Percentiles rank a stretch among this genome's conserved stretches.
These are phyloP conservation scores for Hygrophoropsis aurantiaca DNA, from an alignment of 768 basidiomycete genomes.

Conservation along the genomic window DNA sequence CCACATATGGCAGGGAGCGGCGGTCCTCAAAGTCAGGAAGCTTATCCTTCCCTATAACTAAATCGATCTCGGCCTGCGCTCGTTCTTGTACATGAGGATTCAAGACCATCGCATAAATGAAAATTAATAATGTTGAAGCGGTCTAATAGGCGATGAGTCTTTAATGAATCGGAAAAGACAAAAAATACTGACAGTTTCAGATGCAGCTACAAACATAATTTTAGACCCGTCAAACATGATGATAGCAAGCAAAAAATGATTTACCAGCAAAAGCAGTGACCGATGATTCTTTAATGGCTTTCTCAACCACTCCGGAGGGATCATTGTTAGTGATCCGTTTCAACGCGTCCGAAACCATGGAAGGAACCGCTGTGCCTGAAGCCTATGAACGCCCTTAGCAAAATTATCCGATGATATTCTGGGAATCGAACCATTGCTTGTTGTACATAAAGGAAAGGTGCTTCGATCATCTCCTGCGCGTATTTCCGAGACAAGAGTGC, in stretches of 20 bases:
- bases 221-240: neutral
- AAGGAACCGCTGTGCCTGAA: conserved; percentile 21
- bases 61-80: conserved; percentile 38
- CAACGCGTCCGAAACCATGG: conserved; percentile 27
- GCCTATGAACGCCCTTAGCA: conserved; percentile 9
- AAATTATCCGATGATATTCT: too few species aligned
- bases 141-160: conserved; percentile 21
- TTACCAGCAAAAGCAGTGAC: conserved; percentile 30
- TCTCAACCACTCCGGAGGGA: conserved; percentile 7
- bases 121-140: conserved; percentile 28
- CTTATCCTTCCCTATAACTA: conserved; percentile 26
- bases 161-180: neutral
- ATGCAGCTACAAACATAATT: conserved; percentile 17
- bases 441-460: conserved; percentile 33
- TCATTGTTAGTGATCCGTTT: conserved; percentile 9
- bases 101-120: conserved; percentile 35
- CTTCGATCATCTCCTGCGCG: conserved; percentile 21
- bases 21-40: conserved; percentile 31
- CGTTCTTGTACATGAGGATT: conserved; percentile 36
- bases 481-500: conserved; percentile 22
- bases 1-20: conserved; percentile 22
- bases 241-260: neutral
- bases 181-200: conserved; percentile 23
- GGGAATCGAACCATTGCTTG: conserved; percentile 25
- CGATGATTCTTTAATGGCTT: conserved; percentile 26